A percentile compares a stretch with the other conserved stretches of the same genome.
Evolutionary conservation across 2,329 filamentous ascomycete species (phyloP).

Genomic region (Aspergillus sp.): DNA sequence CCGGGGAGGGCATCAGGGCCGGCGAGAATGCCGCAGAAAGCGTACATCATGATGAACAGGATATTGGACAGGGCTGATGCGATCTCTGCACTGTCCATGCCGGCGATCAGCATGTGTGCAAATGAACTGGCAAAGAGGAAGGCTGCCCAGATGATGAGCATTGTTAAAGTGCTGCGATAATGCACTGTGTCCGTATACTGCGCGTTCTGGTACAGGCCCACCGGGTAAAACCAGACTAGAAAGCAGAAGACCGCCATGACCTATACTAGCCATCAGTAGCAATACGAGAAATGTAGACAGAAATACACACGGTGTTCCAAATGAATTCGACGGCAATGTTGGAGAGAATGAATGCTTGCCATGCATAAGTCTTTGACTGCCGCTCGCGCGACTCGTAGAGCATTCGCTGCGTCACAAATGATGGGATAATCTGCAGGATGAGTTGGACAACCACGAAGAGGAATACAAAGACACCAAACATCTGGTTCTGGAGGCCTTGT

Average conservation of each 20-base stretch:
- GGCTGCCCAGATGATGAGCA: not conserved
- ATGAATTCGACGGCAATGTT: conserved; percentile 83
- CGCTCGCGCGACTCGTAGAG: conserved; percentile 84
- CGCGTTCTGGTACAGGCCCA: conserved; percentile 1
- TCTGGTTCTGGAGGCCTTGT: conserved; percentile 79
- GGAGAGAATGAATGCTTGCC: conserved; percentile 80
- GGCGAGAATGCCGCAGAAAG: conserved; percentile 57
- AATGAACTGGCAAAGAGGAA: conserved; percentile 76
- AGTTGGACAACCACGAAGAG: conserved; percentile 64
- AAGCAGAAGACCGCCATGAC: conserved; percentile 75
- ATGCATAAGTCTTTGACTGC: conserved; percentile 79
- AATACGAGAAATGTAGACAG: not conserved
- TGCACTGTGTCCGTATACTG: conserved; percentile 1
- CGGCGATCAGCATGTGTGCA: conserved; percentile 74
- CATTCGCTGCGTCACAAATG: conserved; percentile 77
- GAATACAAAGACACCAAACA: conserved; percentile 82
- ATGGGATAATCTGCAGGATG: conserved; percentile 62
- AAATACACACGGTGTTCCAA: conserved; percentile 62
- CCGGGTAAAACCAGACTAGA: conserved; percentile 65
- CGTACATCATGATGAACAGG: conserved; percentile 78
- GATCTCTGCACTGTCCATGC: conserved; percentile 71
- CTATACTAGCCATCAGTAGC: conserved; percentile 46
- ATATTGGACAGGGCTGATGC: conserved; percentile 72
- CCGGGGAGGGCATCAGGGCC: conserved; percentile 57
- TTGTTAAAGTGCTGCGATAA: not conserved